phyloP scores from a whole-genome alignment of 345 rosid genomes.

The Pistacia atlantica region DNA sequence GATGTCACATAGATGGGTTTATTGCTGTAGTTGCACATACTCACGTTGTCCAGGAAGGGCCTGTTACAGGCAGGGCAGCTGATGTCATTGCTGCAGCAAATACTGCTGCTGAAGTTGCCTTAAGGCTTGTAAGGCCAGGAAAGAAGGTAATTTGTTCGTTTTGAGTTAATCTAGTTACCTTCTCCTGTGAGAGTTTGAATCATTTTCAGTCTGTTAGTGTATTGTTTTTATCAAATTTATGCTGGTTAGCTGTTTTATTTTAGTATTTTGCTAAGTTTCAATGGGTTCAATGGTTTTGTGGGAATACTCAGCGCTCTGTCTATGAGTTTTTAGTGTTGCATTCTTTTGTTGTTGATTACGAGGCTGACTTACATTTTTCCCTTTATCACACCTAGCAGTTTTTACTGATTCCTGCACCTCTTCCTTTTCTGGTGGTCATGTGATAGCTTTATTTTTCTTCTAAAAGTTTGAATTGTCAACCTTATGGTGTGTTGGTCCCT shows the following conservation, averaged over 20 bases:
- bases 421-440: too few species aligned
- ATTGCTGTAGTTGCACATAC: slow-evolving; percentile 94
- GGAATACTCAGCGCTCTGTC: background rate
- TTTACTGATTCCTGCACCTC: too few species aligned
- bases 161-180: background rate
- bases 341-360: background rate
- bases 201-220: background rate
- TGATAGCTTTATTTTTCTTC: too few species aligned
- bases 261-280: background rate
- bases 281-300: too few species aligned
- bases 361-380: background rate
- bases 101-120: slow-evolving; percentile 97
- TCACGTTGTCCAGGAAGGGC: slow-evolving; percentile 76
- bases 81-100: slow-evolving; percentile 93
- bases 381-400: too few species aligned
- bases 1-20: slow-evolving; percentile 98
- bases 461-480: background rate
- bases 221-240: background rate
- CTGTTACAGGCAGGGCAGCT: slow-evolving; percentile 73
- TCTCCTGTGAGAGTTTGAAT: background rate
- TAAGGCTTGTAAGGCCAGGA: slow-evolving; percentile 97
- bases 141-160: slow-evolving; percentile 60
- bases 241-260: background rate
- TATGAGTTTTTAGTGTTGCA: background rate
- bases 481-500: too few species aligned